Conservation (phyloP, 2,329 filamentous ascomycete genomes). For the Nannizzia gypsea region DNA sequence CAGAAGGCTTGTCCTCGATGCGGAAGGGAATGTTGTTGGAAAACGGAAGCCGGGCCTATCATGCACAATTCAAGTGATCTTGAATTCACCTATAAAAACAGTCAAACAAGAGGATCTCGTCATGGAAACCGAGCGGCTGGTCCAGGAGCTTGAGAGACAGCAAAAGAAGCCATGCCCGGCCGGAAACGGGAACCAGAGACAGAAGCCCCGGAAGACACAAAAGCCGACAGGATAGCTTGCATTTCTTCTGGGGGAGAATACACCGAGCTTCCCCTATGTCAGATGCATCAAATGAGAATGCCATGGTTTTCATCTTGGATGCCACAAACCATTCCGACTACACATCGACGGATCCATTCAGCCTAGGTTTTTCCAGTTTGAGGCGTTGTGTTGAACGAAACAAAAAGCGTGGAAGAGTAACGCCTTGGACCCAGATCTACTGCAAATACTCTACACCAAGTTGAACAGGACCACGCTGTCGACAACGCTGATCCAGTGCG, state of each 20-base stretch:
- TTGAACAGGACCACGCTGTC: no score
- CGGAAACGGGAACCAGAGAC: neutral
- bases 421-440: no score
- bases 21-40: neutral
- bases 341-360: no score
- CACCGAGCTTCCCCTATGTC: neutral
- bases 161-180: neutral
- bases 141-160: neutral
- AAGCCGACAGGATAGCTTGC: neutral
- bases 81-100: neutral
- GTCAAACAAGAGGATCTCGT: neutral
- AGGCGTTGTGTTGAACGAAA: no score
- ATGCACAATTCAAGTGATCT: neutral
- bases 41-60: neutral
- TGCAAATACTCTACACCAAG: no score
- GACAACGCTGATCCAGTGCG: no score
- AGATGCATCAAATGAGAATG: neutral
- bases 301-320: no score
- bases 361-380: no score
- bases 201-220: neutral
- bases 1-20: constrained; percentile 6
- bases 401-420: no score
- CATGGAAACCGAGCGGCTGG: neutral
- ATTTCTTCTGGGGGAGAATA: no score
- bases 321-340: no score